A percentile compares a stretch with the other conserved stretches of the same genome.
phyloP scores from a whole-genome alignment of 1,139 yeast species.

The Eremothecium sinecaudum region DNA sequence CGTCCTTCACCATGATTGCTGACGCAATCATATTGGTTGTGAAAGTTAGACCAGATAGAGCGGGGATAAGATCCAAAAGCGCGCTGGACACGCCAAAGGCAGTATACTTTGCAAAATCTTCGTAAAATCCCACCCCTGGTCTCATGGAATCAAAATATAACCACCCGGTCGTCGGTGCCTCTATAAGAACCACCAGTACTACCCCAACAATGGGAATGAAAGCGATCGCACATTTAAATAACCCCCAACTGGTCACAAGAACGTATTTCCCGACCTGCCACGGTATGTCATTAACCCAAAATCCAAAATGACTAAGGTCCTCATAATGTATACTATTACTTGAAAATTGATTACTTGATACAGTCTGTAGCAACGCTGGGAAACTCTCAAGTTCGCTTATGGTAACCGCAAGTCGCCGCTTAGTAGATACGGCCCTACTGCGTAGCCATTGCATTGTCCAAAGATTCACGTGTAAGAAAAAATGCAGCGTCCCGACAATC shows the following conservation, averaged over 20 bases:
- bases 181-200: slow-evolving; percentile 1
- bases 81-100: not conserved
- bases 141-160: slow-evolving; percentile 1
- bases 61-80: slow-evolving; percentile 2
- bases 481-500: slow-evolving; percentile 2
- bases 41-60: slow-evolving; percentile 4
- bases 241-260: not conserved
- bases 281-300: slow-evolving; percentile 3
- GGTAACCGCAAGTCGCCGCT: slow-evolving; percentile 2
- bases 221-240: not conserved
- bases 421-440: slow-evolving; percentile 1
- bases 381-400: slow-evolving; percentile 1
- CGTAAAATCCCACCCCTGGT: slow-evolving; percentile 3
- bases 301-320: slow-evolving; percentile 1
- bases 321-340: not conserved
- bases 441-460: slow-evolving; percentile 6
- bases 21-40: slow-evolving; percentile 3
- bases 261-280: not conserved
- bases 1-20: slow-evolving; percentile 4
- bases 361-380: slow-evolving; percentile 2
- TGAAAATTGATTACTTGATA: slow-evolving; percentile 2
- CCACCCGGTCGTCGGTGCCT: slow-evolving; percentile 4
- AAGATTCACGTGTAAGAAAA: slow-evolving; percentile 1
- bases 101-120: slow-evolving; percentile 1
- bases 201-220: slow-evolving; percentile 3